Evolutionary conservation across 2,329 filamentous ascomycete genomes (phyloP), one percentile per base, ranked within the genome.

Genomic region (Curvularia eragrostidis): DNA sequence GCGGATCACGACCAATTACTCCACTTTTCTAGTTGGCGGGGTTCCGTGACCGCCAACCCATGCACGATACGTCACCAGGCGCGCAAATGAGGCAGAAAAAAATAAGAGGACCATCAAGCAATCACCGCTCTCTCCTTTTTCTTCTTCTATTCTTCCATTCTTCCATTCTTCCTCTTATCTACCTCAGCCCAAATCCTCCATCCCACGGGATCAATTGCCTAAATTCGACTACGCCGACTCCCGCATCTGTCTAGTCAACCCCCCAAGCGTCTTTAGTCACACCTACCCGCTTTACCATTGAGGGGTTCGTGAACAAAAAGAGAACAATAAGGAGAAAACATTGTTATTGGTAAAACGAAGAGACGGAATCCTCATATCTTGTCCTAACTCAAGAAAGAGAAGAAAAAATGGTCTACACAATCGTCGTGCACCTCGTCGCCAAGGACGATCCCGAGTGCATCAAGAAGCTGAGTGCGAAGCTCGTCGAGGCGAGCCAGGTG

Each of bases 401-500:
- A 36, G 36, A 15, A 24, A 83, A 71, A 43, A 88, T 88, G 86
- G 86, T 88, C 65, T 89, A 89, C 78, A 89, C 87, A 59, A 85
- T 89, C 66, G 86, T 87, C 66, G 87, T 89, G 48, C 87, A 89
- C 75, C 82, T 91, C 62, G 86, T 88, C 78, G 87, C 89, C 63
- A 91, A 91, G 72, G 82, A 86, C 56, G 84, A 89, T 68, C 77
- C 82, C 12, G 84, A 86, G 53, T 82, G 81, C 72, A 87, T 91
- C 77, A 78, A 81, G 60, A 90, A 89, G 76, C 79, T 92, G 57
- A 85, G 87, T 68, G 85, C 85, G 56, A 92, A 91, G 80, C 85
- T 92, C 56, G 84, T 89, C 72, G 89, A 92, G 74, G 89, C 89
- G n/a, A 87, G 87, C 58, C 83, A 86, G 61, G 83, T 91, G 62